These are phyloP conservation scores for Pterocarpus macrocarpus DNA, from an alignment of 306 rosid genomes.

Conservation along the genomic window DNA sequence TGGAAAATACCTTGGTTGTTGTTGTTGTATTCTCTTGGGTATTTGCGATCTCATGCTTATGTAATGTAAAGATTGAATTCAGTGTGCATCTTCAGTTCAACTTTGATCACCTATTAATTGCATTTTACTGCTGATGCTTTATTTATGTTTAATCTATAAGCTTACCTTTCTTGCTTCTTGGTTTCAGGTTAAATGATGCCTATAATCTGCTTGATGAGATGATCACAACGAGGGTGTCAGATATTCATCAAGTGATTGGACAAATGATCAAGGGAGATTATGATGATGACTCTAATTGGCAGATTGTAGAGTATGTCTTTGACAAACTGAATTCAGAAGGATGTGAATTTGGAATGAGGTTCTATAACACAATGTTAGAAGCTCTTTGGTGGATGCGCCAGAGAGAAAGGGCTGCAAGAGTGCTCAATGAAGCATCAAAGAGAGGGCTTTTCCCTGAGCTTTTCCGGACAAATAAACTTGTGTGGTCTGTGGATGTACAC, in stretches of 20 bases:
- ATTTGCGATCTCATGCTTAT: constrained; percentile 39
- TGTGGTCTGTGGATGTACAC: constrained; percentile 92
- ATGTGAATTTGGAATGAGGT: constrained; percentile 82
- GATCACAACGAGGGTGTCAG: constrained; percentile 73
- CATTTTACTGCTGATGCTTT: constrained; percentile 41
- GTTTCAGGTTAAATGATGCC: constrained; percentile 83
- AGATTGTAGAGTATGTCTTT: constrained; percentile 95
- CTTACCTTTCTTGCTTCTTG: constrained; percentile 49
- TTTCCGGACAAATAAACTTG: constrained; percentile 76
- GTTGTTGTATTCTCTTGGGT: background rate
- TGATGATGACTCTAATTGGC: constrained; percentile 96
- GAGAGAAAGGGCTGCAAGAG: constrained; percentile 91
- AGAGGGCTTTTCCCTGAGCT: constrained; percentile 95
- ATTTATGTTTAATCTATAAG: constrained; percentile 34
- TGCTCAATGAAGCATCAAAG: constrained; percentile 89
- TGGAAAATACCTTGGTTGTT: no score
- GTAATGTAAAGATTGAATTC: constrained; percentile 4
- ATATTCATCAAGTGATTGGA: constrained; percentile 91
- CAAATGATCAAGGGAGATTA: constrained; percentile 94
- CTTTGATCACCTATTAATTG: constrained; percentile 30
- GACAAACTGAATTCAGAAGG: constrained; percentile 93
- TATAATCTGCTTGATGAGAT: constrained; percentile 78
- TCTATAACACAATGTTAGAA: constrained; percentile 87
- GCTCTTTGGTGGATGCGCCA: constrained; percentile 98
- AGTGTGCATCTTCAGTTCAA: constrained; percentile 1